Base-by-base conservation (phyloP, 768 basidiomycete species). In the Russula emetica region DNA sequence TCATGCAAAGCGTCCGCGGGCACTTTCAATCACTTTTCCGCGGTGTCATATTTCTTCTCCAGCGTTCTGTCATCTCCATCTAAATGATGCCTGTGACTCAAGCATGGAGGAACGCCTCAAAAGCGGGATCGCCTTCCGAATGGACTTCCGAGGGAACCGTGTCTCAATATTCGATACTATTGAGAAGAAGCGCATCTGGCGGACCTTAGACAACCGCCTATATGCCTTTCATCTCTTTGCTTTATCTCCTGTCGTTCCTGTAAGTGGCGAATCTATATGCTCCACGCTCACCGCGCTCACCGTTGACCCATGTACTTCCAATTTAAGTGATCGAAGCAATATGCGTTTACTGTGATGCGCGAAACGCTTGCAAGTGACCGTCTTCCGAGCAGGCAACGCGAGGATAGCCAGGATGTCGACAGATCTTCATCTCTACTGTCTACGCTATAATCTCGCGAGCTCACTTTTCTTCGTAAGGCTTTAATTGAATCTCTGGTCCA, bases 331-430 rank as follows among this genome's bases (percentile, higher is more conserved):
- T 51, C 68, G 68, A 40, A 62, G 47, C 45, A 69, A 69, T 54
- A 61, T 2, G 55, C 38, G 16, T 26, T 53, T 28, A 18, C 3
- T 3, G 38, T 34, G 13, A 45, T 6, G 8, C 30, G 2, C 40
- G 7, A 24, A 24, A 24, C 16, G 5, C 20, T 26, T 13, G 4
- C 28, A 30, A 14, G 24, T 42, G 24, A 20, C 42, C 20, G 2
- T n/a, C 38, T 45, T 38, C 34, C 10, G 11, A 34, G 36, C 52
- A 69, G 68, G 60, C 24, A 68, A 68, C 67, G 68, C 68, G 40
- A 72, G 71, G 70, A 75, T 83, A 28, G 80, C 80, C 9, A 79
- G 79, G 20, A 76, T 81, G 79, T 70, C 74, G 18, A 66, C 58
- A 1, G 78, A 80, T 62, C 67, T 77, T 51, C 30, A 75, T 24